Base-by-base conservation (phyloP, 1,284 basidiomycete genomes). In the Coniferiporia weirii region DNA sequence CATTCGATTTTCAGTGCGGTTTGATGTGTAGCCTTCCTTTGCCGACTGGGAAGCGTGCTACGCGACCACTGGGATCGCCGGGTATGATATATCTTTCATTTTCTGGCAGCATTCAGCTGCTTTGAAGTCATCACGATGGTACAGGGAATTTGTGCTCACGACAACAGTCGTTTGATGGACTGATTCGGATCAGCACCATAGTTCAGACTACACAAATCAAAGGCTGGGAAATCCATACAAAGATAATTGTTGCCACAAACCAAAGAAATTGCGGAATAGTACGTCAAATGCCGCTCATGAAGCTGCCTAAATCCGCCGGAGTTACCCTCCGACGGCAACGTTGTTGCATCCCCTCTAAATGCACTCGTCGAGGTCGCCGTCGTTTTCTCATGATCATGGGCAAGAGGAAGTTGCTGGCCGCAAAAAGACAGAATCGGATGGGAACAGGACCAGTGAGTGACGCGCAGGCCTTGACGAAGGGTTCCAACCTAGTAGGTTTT, bases 321-420 rank as follows among this genome's bases (percentile, higher is more conserved):
- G 36, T 45, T 20, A 20, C 27, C 22, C 27, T 56, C 34, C 38
- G 44, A 34, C 35, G 44, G 34, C 34, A 46, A 48, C 45, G 45
- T 46, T 48, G 44, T 27, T 17, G 22, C 10, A 13, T 35, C 17
- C 43, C 13, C 32, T 47, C 32, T 47, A 32, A 49, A 32, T 34
- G 19, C 35, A 15, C 35, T n/a, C 9, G 32, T 7, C 12, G 38
- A 48, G 34, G 54, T 35, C 45, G 3, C 54, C 17, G 34, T 38
- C 45, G 34, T 45, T 19, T 56, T 56, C 54, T 38, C 54, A 56
- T 56, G 54, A 47, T 38, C 54, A 56, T 56, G 54, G 35, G 34
- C 35, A 52, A 13, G 15, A 17, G 4, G 34, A 35, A 56, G 44
- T 17, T 27, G 17, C 54, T 56, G 47, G 45, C 38, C 20, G 32